These are phyloP conservation scores for Xylogone sp. DNA, from an alignment of 2,329 filamentous ascomycete species.

Conservation along the genomic window DNA sequence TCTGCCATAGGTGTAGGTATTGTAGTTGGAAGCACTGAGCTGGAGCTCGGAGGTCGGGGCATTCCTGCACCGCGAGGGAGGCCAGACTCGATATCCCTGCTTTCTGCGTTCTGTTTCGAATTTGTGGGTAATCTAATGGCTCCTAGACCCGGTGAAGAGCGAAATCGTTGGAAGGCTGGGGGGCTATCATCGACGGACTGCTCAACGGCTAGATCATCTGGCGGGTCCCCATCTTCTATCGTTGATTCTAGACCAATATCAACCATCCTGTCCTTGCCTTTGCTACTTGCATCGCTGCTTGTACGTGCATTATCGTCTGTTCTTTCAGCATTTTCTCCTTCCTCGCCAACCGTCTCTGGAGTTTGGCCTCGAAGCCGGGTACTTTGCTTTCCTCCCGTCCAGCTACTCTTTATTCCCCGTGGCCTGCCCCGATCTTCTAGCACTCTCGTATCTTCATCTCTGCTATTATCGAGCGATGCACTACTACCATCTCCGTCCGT, in stretches of 20 bases:
- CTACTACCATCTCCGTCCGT: constrained; percentile 68
- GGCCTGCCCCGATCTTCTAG: constrained; percentile 42
- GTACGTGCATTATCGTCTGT: constrained; percentile 20
- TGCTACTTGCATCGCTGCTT: constrained; percentile 30
- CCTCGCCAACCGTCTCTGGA: constrained; percentile 32
- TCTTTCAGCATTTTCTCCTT: constrained; percentile 25
- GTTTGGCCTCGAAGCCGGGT: constrained; percentile 21
- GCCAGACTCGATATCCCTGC: constrained; percentile 19
- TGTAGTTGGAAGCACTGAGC: constrained; percentile 47
- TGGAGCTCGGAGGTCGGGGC: constrained; percentile 23
- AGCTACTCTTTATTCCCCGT: constrained; percentile 58
- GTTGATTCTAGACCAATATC: constrained; percentile 79
- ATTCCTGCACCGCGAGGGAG: constrained; percentile 11
- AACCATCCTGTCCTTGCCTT: constrained; percentile 67
- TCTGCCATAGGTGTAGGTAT: constrained; percentile 59
- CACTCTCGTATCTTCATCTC: constrained; percentile 40
- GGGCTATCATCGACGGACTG: constrained; percentile 48
- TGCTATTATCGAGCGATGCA: constrained; percentile 49
- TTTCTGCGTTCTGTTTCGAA: constrained; percentile 12
- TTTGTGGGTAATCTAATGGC: constrained; percentile 24
- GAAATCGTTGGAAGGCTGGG: constrained; percentile 60
- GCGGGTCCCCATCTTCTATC: constrained; percentile 55
- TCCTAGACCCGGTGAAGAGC: constrained; percentile 22
- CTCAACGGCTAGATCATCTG: constrained; percentile 56
- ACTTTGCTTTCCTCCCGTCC: constrained; percentile 45